Conservation (phyloP, 495 filamentous ascomycete species). For the Friedmanniomyces simplex region DNA sequence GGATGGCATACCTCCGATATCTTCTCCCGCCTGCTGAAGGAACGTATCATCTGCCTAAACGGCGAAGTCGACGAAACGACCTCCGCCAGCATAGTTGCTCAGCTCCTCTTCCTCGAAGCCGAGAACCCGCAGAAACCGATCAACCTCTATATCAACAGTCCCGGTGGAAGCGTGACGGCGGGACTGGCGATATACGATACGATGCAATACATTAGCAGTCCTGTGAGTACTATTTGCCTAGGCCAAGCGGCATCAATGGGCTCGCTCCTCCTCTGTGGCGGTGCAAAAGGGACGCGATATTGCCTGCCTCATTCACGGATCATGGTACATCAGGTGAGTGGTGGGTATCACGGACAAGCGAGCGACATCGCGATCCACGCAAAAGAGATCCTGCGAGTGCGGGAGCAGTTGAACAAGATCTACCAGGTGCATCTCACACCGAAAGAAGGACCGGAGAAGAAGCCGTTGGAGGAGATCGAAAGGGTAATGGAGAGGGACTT, state of each 20-base stretch:
- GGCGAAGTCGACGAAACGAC: constrained; percentile 80
- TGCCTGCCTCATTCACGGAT: constrained; percentile 84
- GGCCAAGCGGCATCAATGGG: constrained; percentile 96
- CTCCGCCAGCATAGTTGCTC: constrained; percentile 84
- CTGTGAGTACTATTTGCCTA: constrained; percentile 88
- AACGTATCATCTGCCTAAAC: constrained; percentile 93
- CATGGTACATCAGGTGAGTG: constrained; percentile 93
- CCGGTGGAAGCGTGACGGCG: constrained; percentile 89
- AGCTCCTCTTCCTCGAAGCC: constrained; percentile 95
- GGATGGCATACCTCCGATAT: constrained; percentile 68
- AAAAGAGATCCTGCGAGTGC: constrained; percentile 84
- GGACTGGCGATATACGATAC: constrained; percentile 97
- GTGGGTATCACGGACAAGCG: constrained; percentile 84
- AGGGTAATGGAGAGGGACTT: constrained; percentile 93
- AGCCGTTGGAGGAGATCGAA: constrained; percentile 72
- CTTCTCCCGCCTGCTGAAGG: constrained; percentile 41
- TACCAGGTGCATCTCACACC: constrained; percentile 72
- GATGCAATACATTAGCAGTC: constrained; percentile 90
- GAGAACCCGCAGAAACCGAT: constrained; percentile 90
- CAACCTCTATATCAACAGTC: constrained; percentile 94
- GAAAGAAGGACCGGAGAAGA: constrained; percentile 37
- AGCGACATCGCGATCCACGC: constrained; percentile 92
- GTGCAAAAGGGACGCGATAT: constrained; percentile 73
- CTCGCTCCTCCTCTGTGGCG: constrained; percentile 75
- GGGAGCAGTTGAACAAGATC: constrained; percentile 79